phyloP scores from a whole-genome alignment of 2,329 filamentous ascomycete species.

The Fonsecaea multimorphosa region DNA sequence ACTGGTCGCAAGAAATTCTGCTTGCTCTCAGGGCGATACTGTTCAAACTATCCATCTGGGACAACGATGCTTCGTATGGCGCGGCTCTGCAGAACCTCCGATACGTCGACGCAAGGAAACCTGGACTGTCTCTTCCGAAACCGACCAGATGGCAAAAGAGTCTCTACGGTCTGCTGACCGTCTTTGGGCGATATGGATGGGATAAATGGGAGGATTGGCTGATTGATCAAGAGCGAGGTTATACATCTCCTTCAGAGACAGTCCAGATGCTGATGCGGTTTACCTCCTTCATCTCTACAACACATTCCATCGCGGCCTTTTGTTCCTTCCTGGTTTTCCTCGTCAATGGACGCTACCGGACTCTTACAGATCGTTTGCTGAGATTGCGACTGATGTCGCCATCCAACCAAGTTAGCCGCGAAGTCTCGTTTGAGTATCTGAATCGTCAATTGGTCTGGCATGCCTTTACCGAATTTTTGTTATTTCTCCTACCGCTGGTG shows the following conservation, averaged over 20 bases:
- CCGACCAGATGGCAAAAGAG: conserved; percentile 84
- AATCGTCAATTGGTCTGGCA: conserved; percentile 99
- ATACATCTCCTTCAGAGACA: conserved; percentile 53
- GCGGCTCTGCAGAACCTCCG: conserved; percentile 89
- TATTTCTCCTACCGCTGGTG: conserved; percentile 95
- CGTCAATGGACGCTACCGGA: conserved; percentile 87
- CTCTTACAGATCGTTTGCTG: conserved; percentile 82
- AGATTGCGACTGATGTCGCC: conserved; percentile 84
- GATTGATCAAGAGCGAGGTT: conserved; percentile 75
- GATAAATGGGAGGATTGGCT: conserved; percentile 89
- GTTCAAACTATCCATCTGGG: conserved; percentile 97
- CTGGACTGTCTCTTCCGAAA: conserved; percentile 66
- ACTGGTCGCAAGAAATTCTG: conserved; percentile 85
- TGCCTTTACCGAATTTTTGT: conserved; percentile 98
- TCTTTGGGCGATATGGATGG: conserved; percentile 89
- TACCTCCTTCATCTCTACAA: conserved; percentile 71
- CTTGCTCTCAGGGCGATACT: conserved; percentile 76
- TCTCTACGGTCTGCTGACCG: conserved; percentile 81
- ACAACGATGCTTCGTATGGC: conserved; percentile 93
- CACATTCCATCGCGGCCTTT: conserved; percentile 82
- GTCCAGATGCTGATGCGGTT: conserved; percentile 68
- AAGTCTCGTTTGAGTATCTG: conserved; percentile 96
- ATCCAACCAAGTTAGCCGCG: conserved; percentile 81
- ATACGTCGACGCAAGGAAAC: conserved; percentile 80
- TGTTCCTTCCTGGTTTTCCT: conserved; percentile 89